Evolutionary conservation across 441 rosid species (phyloP).

Genomic region (Hura crepitans): DNA sequence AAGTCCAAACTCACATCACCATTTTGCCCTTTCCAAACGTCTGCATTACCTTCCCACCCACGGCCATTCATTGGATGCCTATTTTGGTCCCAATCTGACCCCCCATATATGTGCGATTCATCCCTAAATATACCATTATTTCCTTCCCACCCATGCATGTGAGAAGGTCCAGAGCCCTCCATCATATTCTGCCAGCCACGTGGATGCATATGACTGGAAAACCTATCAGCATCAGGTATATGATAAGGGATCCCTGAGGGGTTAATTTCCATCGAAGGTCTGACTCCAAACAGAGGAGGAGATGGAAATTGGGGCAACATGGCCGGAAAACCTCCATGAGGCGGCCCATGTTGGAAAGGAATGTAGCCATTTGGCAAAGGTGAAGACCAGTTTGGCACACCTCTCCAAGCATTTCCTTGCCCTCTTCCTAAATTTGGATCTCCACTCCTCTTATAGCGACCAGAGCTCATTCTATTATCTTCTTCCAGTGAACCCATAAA

Average conservation of each 20-base stretch:
- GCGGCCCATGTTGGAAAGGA: slow-evolving; percentile 84
- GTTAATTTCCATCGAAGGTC: slow-evolving; percentile 81
- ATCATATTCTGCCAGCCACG: slow-evolving; percentile 95
- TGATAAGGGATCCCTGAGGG: slow-evolving; percentile 80
- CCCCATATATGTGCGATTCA: slow-evolving; percentile 68
- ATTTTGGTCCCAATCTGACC: slow-evolving; percentile 80
- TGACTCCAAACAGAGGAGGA: slow-evolving; percentile 67
- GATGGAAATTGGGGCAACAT: slow-evolving; percentile 82
- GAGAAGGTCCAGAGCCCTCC: slow-evolving; percentile 72
- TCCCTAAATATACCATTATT: slow-evolving; percentile 75
- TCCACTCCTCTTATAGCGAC: slow-evolving; percentile 60
- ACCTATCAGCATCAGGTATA: slow-evolving; percentile 78
- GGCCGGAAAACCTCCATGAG: slow-evolving; percentile 75
- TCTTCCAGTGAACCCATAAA: slow-evolving; percentile 64
- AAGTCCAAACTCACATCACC: slow-evolving; percentile 57
- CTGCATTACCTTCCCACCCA: slow-evolving; percentile 77
- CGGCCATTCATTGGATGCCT: slow-evolving; percentile 58
- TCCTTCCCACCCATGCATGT: slow-evolving; percentile 91
- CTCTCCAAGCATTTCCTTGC: slow-evolving; percentile 89
- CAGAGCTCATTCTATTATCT: slow-evolving; percentile 47
- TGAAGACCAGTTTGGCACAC: slow-evolving; percentile 78
- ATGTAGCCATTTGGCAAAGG: slow-evolving; percentile 79
- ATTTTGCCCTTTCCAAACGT: slow-evolving; percentile 76
- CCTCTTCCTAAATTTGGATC: slow-evolving; percentile 72
- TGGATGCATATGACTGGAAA: slow-evolving; percentile 76